Evolutionary conservation across 2,329 filamentous ascomycete species (phyloP), one percentile per base, ranked within the genome.

Genomic region (Xylariaceae sp.): DNA sequence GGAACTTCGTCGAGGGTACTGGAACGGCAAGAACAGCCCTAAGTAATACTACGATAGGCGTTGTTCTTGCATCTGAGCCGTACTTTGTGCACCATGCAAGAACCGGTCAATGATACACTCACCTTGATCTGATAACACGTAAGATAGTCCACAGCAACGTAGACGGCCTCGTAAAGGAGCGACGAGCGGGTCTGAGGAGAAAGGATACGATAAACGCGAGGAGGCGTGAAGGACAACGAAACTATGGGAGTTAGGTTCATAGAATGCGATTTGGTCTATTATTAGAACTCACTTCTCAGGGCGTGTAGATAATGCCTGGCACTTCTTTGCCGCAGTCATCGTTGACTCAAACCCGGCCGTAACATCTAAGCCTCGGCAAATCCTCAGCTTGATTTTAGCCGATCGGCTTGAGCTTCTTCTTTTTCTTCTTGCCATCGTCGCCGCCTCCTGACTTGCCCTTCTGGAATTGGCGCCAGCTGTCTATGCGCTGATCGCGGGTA

Each of bases 391-490:
- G 17, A 18, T 53, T 51, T 77, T 69, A 85, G 39, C 82, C 83
- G 59, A 86, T 83, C 1, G 82, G 81, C 79, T 86, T 86, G 56
- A 84, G 76, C 79, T 90, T 89, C 79, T 89, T 89, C 75, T 86
- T 87, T 76, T 86, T 87, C 76, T 86, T 87, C 75, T 82, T 82
- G 17, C 70, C 74, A 73, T 74, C 66, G 18, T 72, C 70, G 13
- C 72, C 74, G 15, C 74, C 77, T 49, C 78, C 78, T 17, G 77
- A 80, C 74, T 82, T 86, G 62, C 83, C 84, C 77, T 95, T 94
- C 73, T 94, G 87, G 70, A 96, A 99, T 66, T 92, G 85, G 59
- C 94, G 84, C 94, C 94, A 99, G 74, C 89, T 96, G 65, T 87
- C 90, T 75, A 99, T 97, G 65, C 94, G 83, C 76, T 91, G 84